Evolutionary conservation across 192 early-diverging fungal genomes (phyloP).

Genomic region (Backusella morwellensis): DNA sequence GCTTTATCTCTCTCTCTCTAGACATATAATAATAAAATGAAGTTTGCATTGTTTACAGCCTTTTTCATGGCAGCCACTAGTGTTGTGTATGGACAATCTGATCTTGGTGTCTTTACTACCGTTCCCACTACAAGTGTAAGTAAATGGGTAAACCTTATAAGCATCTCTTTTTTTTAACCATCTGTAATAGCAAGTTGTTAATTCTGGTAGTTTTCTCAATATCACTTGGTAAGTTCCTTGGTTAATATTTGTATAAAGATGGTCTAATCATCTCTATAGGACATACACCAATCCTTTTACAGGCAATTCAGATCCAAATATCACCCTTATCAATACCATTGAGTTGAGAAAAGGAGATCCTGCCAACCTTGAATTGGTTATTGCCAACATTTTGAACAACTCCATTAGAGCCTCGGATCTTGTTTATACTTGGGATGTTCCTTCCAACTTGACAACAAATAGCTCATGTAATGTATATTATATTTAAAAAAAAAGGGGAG

Average conservation of each 20-base stretch:
- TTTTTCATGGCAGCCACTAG: background rate
- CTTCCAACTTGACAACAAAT: background rate
- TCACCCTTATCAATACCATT: background rate
- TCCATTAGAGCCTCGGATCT: background rate
- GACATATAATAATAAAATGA: constrained; percentile 2
- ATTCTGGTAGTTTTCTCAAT: background rate
- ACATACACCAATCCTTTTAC: background rate
- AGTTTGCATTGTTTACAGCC: background rate
- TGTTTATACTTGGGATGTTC: constrained; percentile 18
- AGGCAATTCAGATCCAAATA: background rate
- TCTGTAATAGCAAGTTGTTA: background rate
- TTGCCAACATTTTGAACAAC: constrained; percentile 1
- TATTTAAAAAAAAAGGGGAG: background rate
- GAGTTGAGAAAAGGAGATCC: constrained; percentile 5
- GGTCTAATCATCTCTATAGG: background rate
- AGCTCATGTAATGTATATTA: constrained; percentile 8
- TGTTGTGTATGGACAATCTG: background rate
- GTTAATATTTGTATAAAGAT: no score
- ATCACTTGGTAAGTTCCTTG: constrained; percentile 8
- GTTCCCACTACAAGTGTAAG: background rate
- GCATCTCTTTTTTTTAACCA: background rate
- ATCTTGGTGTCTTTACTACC: background rate
- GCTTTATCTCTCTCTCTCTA: background rate
- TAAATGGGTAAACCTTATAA: background rate
- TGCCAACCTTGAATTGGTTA: background rate